phyloP scores from a whole-genome alignment of 2,329 filamentous ascomycete genomes.

The Botryotinia calthae region DNA sequence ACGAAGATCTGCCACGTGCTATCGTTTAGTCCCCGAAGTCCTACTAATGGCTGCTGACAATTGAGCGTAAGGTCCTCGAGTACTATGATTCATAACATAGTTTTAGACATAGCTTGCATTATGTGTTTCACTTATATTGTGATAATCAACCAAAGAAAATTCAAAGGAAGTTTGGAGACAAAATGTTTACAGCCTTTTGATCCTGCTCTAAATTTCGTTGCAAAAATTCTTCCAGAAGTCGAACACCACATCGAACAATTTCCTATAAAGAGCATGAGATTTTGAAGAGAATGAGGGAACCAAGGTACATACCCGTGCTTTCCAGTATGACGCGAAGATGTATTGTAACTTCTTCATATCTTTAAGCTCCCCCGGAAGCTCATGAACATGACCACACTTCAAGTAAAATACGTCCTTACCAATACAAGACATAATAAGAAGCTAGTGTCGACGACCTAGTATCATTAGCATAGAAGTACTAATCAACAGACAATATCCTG shows the following conservation, averaged over 20 bases:
- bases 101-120: not conserved
- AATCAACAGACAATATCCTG: not conserved
- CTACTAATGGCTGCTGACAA: not conserved
- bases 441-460: not conserved
- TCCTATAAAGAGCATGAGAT: not conserved
- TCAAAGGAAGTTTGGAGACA: not conserved
- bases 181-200: not conserved
- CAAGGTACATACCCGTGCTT: not conserved
- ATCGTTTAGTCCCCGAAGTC: not conserved
- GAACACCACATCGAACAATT: not conserved
- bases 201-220: not conserved
- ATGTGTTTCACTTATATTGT: not conserved
- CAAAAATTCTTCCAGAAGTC: not conserved
- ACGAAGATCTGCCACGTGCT: not conserved
- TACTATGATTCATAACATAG: not conserved
- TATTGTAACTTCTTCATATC: not conserved
- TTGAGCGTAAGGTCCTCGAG: not conserved
- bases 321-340: not conserved
- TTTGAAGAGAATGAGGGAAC: not conserved
- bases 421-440: not conserved
- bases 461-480: not conserved
- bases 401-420: not conserved
- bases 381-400: not conserved
- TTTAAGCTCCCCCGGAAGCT: not conserved
- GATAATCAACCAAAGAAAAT: not conserved